Base-by-base conservation (phyloP, 2,329 filamentous ascomycete genomes). In the Paraconiothyrium sp. region DNA sequence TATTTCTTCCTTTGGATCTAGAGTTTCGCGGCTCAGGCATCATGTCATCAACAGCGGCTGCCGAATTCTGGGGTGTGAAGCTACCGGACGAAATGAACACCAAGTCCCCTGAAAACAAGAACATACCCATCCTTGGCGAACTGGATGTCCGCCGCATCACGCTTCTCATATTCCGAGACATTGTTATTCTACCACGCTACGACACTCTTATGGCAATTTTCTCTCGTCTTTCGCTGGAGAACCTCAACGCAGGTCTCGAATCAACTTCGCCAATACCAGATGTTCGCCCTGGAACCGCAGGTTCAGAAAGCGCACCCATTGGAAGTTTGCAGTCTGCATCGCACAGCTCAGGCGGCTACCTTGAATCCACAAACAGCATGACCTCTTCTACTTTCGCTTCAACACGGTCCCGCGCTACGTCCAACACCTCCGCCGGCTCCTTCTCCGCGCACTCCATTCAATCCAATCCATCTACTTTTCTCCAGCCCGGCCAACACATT, bases 141-240 rank as follows among this genome's bases (percentile, higher is more conserved):
- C 85, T 97, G 2, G 94, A 98, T 69, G 90, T 98, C 0, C 89
- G 94, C n/a, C 88, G 93, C 27, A 89, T 98, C 46, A 93, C 97
- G 0, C 86, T 99, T 22, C 89, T 93, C 24, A 89, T 92, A 4
- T 99, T 95, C 80, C 89, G 95, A 56, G 95, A 99, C 77, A 89
- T 87, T 22, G 88, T 99, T 60, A 92, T 99, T 54, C 82, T 99
- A 0, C 92, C 93, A 1, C 89, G 94, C 54, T 95, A 97, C 78
- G 94, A 97, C 59, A 89, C 88, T 7, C 86, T 99, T 27, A 96
- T 95, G 82, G 88, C 89, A 7, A 94, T 95, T 59, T 97, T 97
- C 80, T 97, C 92, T 2, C 89, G 94, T 2, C 85, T 98, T 0
- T 94, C 90, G 3, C 88, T 98, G 1, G 94, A 97, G 66, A 95